Base-by-base conservation (phyloP, 164 flowering plant species). In the Kingdonia uniflora region DNA sequence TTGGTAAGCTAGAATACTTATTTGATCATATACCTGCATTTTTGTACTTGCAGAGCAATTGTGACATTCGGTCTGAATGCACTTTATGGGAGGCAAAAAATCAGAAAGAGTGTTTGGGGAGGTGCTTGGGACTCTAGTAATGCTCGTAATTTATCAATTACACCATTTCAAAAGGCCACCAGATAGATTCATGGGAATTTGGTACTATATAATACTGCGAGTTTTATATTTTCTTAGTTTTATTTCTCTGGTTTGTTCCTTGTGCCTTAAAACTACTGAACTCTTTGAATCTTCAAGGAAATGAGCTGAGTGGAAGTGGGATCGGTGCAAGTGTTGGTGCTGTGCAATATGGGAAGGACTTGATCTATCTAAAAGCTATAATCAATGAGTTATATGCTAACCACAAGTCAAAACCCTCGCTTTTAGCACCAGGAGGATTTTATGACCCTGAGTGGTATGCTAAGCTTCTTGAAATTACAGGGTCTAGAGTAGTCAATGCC, bases 361-460 rank as follows among this genome's bases (percentile, higher is more conserved):
- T 83, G 57, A 72, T 78, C 57, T 56, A 58, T 12, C 84, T 92
- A 1, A 80, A 70, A 54, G 59, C 51, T 39, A 66, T 84, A 21
- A 70, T 92, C 23, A 63, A 74, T 42, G 59, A 80, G 21, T 50
- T 79, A 46, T 92, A 92, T 58, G 51, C 41, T 40, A 59, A 65
- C 1, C 65, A 77, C 14, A 35, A 21, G 5, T 22, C 48, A n/a
- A 74, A 67, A 62, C 91, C 96, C 33, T 62, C 69, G 54, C 68
- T 92, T 42, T n/a, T 88, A 49, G 99, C 94, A 49, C 96, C 99
- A 2, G 99, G 95, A 62, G 96, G 99, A 33, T 88, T 88, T 68
- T 88, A 61, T 62, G 75, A 82, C n/a, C 57, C 55, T 40, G 50
- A 64, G 17, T 92, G 99, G 99, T 92, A 42, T 62, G 55, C 73